Base-by-base conservation (phyloP, 139 green algal genomes). In the Volvox reticuliferus region DNA sequence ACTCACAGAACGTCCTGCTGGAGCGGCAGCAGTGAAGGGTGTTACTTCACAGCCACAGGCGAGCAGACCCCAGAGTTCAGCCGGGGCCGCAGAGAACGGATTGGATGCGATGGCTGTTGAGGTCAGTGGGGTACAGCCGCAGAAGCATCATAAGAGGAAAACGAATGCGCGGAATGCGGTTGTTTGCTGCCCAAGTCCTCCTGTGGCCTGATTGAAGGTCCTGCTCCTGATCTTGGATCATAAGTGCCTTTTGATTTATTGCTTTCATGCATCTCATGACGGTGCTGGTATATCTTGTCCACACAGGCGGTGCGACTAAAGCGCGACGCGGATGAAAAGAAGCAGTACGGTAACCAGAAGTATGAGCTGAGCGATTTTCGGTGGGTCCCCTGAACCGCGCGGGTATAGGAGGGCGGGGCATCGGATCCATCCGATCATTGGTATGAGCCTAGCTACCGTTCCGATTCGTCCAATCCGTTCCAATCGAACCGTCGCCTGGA, bases 311-410 rank as follows among this genome's bases (percentile, higher is more conserved):
- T 73, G 20, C 86, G 73, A 22, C 12, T 90, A 2, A 90, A 90
- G 50, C 50, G 30, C 9, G 28, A 28, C 0, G 86, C 86, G 1
- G 86, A 90, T 13, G 73, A 90, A 32, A 77, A 81, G 67, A 90
- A 90, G 44, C 50, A n/a, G 50, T 30, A 22, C 44, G 86, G 86
- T 32, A 90, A 90, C 22, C 35, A 81, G 2, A 84, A 83, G 30
- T 90, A 90, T 33, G 86, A 90, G 86, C 26, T 67, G 18, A 69
- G 55, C 86, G 86, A 90, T 44, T 90, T 90, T 75, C 73, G 50
- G 86, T 90, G 32, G 86, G 12, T 32, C 17, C 17, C 12, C 26
- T 6, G 22, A 2, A 69, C 20, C n/a, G n/a, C n/a, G n/a, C n/a
- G n/a, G n/a, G n/a, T n/a, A n/a, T n/a, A n/a, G n/a, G n/a, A n/a